Evolutionary conservation across 768 basidiomycete species (phyloP), one percentile per base, ranked within the genome.

Genomic region (Leccinum rimulosum): DNA sequence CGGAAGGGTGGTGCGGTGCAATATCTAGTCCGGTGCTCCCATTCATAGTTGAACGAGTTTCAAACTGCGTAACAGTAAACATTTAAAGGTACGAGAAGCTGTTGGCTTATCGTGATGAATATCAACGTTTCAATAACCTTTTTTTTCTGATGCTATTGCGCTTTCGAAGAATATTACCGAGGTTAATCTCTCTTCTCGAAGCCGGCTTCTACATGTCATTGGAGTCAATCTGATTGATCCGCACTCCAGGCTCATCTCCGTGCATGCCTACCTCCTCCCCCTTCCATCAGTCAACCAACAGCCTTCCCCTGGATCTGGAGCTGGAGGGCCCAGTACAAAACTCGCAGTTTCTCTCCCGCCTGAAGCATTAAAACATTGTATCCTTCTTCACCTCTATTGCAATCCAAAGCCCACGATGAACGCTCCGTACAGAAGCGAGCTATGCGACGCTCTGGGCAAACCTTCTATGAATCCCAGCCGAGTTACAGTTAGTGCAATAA

Each of bases 261-360:
- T 33, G 10, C 19, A 1, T 33, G 17, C 14, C 22, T 7, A 19
- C 28, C 33, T 45, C 61, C 49, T 17, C 15, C 33, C 52, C 40
- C 61, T 31, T 40, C 1, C 1, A 5, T 33, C 50, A 1, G 15
- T 62, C 2, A 15, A 30, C 52, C 52, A 51, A 31, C 31, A 15
- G 14, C 49, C 43, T 51, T 64, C 52, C 51, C 19, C 15, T 25
- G 48, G 33, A 45, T 35, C 22, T 11, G 40, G 12, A 40, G 38
- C 38, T 63, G 61, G 61, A 64, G 43, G 3, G n/a, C 19, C 15
- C 14, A 7, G 12, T 3, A 15, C n/a, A 19, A 45, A 45, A 45
- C 9, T 45, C 31, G 8, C 15, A 6, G 38, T 17, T 40, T 15
- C 27, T 12, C 15, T 14, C 15, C 3, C 25, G 28, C 3, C 15